Evolutionary conservation across 169 alveolate species (phyloP), one percentile per base, ranked within the genome.

Genomic region (Plasmodium berghei): DNA sequence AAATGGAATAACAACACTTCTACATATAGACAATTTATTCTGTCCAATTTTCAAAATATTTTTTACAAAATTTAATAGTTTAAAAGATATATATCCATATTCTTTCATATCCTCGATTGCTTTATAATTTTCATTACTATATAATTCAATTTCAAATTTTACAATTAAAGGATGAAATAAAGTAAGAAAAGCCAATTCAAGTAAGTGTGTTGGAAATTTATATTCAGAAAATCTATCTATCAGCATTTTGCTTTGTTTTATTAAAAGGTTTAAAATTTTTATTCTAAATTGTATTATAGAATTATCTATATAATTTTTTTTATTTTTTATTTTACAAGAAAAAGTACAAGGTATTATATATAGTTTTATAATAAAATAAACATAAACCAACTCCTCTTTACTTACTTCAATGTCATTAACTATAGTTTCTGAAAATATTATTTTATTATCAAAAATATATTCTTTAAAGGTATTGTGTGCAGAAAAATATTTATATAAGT

Each of bases 1-100:
- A 34, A 75, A 63, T 0, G 89, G 89, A 24, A 75, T 75, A 42
- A 75, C 54, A 9, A 67, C 28, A 56, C 74, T 46, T 75, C 89
- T 46, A 14, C 64, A 26, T 62, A 75, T 20, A 1, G 89, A 75
- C 1, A 75, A 34, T 55, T 62, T 75, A 1, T 70, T 75, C 42
- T 75, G 49, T 0, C 89, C 69, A n/a, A 46, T 42, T 20, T 49
- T 66, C 24, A 75, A 24, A 24, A 75, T 75, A n/a, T 75, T 75
- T 26, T 66, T 16, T 1, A 75, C 52, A 46, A 48, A 63, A 18
- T 49, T 48, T 9, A 75, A 55, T 34, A 75, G 22, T 28, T 48
- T 34, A 55, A 9, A 63, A 14, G 67, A 63, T 18, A 16, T n/a
- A 42, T 45, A 12, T 67, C 14, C 28, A 9, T 70, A 18, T 48